Evolutionary conservation across 2,329 filamentous ascomycete species (phyloP), one percentile per base, ranked within the genome.

Genomic region (Talaromyces amestolkiae): DNA sequence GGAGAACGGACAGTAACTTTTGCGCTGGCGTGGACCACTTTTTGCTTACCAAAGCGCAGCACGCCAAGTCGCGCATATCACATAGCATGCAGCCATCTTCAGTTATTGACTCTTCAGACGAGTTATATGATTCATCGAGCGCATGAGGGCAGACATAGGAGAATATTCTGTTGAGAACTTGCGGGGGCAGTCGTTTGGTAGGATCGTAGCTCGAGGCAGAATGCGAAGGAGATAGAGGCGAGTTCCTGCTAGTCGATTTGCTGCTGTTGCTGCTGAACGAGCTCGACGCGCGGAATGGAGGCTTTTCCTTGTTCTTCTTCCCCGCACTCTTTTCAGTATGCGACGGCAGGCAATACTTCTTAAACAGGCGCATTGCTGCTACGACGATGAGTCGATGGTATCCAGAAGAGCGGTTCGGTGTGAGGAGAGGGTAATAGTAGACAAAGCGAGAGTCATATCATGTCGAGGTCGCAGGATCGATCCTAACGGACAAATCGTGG

Each of bases 1-100:
- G 17, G 13, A 9, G 24, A 2, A 85, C 90, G 77, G 83, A 96
- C 91, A 89, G 80, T 62, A 87, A 71, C 35, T 80, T 76, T 68
- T 84, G 83, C 41, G 85, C 86, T n/a, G 83, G 78, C 31, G 78
- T 73, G 70, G 84, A 84, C 93, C 93, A 98, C 72, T 84, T 83
- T 72, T 87, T 87, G 76, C 87, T 91, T 60, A 92, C 91, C 75
- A 87, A 84, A 45, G 88, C 87, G 76, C 91, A 94, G 76, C 92
- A 88, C 61, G 92, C 88, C 64, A 97, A 85, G 77, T 97, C 93
- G 70, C 93, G 89, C 82, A 95, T 85, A 80, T 97, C 92, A 81
- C 94, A 98, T 70, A 96, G 88, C 91, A 95, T 94, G 81, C 94
- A 98, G 65, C 88, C 88, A 79, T 92, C 89, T 70, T 90, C 89